These are phyloP conservation scores for Phytophthora pseudosyringae DNA, from an alignment of 352 stramenopile genomes.

Conservation along the genomic window DNA sequence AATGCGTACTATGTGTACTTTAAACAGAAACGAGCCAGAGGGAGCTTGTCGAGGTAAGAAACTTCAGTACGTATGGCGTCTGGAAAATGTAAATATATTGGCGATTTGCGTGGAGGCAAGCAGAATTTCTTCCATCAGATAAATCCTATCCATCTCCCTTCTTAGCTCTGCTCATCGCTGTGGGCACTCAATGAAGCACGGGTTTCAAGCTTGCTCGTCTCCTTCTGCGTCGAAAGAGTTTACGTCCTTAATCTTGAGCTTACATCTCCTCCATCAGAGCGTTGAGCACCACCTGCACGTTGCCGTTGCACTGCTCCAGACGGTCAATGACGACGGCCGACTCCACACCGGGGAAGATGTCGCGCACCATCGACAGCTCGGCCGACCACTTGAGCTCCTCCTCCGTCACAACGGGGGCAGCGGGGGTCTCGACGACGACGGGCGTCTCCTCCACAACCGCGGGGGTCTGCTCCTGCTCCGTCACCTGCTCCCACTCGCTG, in stretches of 20 bases:
- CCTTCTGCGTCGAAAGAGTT: conserved; percentile 30
- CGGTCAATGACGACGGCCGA: conserved; percentile 54
- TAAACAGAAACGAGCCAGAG: no score
- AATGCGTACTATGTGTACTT: no score
- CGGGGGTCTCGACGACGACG: conserved; percentile 47
- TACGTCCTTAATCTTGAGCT: conserved; percentile 15
- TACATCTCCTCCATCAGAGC: conserved; percentile 84
- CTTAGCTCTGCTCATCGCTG: conserved; percentile 15
- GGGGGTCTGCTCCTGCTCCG: conserved; percentile 41
- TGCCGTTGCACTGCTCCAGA: conserved; percentile 83
- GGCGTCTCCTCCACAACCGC: conserved; percentile 39
- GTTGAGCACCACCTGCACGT: conserved; percentile 85
- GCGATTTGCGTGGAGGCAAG: conserved; percentile 11
- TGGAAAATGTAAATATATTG: conserved; percentile 38
- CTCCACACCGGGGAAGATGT: conserved; percentile 77
- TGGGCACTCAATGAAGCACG: conserved; percentile 26
- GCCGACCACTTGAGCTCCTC: conserved; percentile 84
- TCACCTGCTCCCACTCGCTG: conserved; percentile 78
- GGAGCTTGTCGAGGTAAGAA: background rate
- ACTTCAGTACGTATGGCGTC: background rate
- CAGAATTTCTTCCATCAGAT: conserved; percentile 17
- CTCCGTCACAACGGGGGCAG: conserved; percentile 46
- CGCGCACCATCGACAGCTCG: conserved; percentile 72
- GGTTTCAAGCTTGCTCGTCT: conserved; percentile 15
- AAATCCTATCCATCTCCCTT: conserved; percentile 2